Base-by-base conservation (phyloP, 169 alveolate genomes). In the Plasmodium gonderi region DNA sequence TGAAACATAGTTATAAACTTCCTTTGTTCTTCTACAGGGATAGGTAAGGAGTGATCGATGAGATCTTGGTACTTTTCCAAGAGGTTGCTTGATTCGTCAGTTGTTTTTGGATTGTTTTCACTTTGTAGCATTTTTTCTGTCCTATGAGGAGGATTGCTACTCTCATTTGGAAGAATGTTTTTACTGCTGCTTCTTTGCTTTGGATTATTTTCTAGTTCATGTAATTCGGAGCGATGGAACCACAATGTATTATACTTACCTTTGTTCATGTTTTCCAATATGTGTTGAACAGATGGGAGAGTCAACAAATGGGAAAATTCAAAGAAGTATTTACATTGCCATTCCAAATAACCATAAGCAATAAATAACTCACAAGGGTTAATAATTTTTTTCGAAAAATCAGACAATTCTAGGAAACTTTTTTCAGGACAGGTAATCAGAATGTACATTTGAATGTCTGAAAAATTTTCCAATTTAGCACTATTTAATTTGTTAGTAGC, bases 361-460 rank as follows among this genome's bases (percentile, higher is more conserved):
- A 95, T 92, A 44, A 95, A 94, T 7, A 95, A 85, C 77, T 95
- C 97, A 74, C 75, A 95, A 1, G 97, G 96, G 44, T 40, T 80
- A 12, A 95, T 95, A 14, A 92, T 69, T 44, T 89, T 49, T 64
- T 93, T 89, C 31, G 94, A 90, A 78, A 90, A 80, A 42, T 90
- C 91, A 49, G 76, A 40, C 45, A 80, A 0, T 26, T 91, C 96
- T 8, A 91, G 80, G 45, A 94, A 87, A 60, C 91, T 85, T 29
- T 94, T 67, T 47, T 91, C 94, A 23, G 93, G 82, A 65, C 96
- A 95, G 3, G 95, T 87, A 54, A 95, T 69, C 60, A 95, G 81
- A 33, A 95, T 90, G 44, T 77, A 95, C 79, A 95, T 80, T 80
- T 95, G 95, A 20, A 95, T 79, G 77, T 79, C 92, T 36, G 92